Percentiles rank a stretch among this genome's conserved stretches.
Conservation (phyloP, 148 eudicot genomes). For the Rhododendron ovatum region DNA sequence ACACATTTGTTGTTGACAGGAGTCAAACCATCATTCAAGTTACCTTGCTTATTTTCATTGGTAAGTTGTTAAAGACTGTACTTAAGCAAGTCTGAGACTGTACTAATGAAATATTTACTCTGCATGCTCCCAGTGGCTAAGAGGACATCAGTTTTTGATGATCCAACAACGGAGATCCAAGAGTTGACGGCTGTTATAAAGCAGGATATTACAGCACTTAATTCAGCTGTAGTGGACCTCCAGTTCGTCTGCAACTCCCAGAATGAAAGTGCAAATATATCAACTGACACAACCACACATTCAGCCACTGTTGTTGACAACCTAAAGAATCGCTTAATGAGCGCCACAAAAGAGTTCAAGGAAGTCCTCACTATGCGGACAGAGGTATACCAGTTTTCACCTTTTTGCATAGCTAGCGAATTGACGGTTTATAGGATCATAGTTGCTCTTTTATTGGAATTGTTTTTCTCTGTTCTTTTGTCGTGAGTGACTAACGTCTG, state of each 20-base stretch:
- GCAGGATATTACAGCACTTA: constrained; percentile 69
- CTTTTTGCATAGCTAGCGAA: background rate
- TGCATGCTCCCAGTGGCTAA: constrained; percentile 54
- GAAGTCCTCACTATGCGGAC: constrained; percentile 76
- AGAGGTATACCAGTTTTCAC: constrained; percentile 36
- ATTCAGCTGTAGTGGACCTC: constrained; percentile 64
- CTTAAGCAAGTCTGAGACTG: background rate
- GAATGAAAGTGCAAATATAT: constrained; percentile 52
- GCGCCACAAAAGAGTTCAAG: constrained; percentile 64
- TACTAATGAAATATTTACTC: background rate
- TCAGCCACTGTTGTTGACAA: constrained; percentile 69
- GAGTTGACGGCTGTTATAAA: constrained; percentile 67
- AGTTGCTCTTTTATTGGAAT: background rate
- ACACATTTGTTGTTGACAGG: background rate
- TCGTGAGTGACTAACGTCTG: background rate
- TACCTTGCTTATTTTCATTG: background rate
- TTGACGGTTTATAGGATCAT: background rate
- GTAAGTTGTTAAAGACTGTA: background rate
- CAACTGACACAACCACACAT: constrained; percentile 57
- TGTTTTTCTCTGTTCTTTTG: too few relatives aligned
- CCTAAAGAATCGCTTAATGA: constrained; percentile 65
- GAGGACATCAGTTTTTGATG: constrained; percentile 65
- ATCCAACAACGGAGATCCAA: constrained; percentile 59
- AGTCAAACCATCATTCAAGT: background rate
- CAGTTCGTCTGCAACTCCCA: constrained; percentile 59